Conservation (phyloP, 352 stramenopile genomes). For the Phytopythium boreale region DNA sequence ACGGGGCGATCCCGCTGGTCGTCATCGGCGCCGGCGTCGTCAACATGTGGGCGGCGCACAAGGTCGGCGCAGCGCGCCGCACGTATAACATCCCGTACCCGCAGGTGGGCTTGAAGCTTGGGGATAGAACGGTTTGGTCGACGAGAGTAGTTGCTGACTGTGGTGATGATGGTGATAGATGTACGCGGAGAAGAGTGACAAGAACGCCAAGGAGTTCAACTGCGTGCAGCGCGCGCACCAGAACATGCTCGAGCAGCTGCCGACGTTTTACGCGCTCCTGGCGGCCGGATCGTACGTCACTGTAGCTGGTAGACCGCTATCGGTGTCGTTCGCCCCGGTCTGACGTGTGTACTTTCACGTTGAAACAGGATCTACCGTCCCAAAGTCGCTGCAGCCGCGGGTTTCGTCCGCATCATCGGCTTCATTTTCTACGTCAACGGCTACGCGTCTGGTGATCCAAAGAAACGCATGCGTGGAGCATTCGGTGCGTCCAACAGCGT, state of each 20-base stretch:
- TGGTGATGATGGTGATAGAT: constrained; percentile 13
- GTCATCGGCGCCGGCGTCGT: constrained; percentile 55
- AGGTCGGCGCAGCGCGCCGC: constrained; percentile 61
- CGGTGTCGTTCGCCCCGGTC: not conserved
- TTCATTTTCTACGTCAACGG: constrained; percentile 44
- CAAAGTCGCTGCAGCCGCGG: constrained; percentile 28
- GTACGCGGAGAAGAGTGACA: constrained; percentile 65
- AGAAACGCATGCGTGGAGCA: constrained; percentile 26
- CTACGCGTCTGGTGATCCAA: constrained; percentile 35
- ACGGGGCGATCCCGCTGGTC: constrained; percentile 61
- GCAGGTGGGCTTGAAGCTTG: constrained; percentile 19
- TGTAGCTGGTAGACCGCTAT: not conserved
- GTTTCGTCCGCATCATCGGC: constrained; percentile 30
- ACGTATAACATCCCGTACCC: constrained; percentile 59
- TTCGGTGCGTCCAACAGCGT: constrained; percentile 26
- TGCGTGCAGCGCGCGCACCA: constrained; percentile 81
- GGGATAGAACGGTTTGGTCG: not conserved
- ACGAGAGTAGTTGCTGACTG: not conserved
- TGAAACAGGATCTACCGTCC: constrained; percentile 37
- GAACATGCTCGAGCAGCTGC: constrained; percentile 72
- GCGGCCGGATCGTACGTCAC: constrained; percentile 34
- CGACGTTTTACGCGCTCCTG: constrained; percentile 34
- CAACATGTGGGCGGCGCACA: constrained; percentile 49
- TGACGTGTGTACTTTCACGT: not conserved
- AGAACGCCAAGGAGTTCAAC: constrained; percentile 77